Evolutionary conservation across 2,329 filamentous ascomycete species (phyloP), one percentile per base, ranked within the genome.

Genomic region (Fusarium aywerte): DNA sequence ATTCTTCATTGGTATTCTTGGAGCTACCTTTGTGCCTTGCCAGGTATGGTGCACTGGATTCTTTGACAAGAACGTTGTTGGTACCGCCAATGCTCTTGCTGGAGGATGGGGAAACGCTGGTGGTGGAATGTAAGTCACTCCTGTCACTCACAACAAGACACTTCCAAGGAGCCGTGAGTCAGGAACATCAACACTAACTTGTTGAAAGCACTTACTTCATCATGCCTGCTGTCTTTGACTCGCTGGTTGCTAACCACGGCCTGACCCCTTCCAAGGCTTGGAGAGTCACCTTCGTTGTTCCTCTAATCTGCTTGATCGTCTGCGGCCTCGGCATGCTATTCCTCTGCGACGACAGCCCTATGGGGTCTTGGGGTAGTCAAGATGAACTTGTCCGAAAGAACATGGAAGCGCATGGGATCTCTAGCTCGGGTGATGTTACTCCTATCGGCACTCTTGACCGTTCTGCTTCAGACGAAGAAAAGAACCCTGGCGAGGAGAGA

Each of bases 31-130:
- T 72, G 92, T 95, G 1, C 92, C 92, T 13, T 97, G 93, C 77
- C 93, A 96, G 76, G 94, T 97, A 8, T 97, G 93, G 92, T 92
- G 90, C 11, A 97, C 93, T 0, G 92, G 90, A 0, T 97, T 97
- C 83, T 97, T 93, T 76, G 93, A 97, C 80, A 96, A 94, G 81
- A 96, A 94, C 73, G 85, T 97, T 25, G 91, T 97, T 18, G 94
- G 94, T 45, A 94, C 92, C 7, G 92, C 93, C 63, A 97, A 97
- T 75, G 91, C 92, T 4, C 80, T 97, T 18, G 90, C 93, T 2
- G 94, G 89, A 39, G 94, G 94, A 15, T 90, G 92, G 81, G 94
- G 93, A 50, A 97, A 97, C 72, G 87, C 92, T 25, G 93, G 94
- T 59, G 94, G 93, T 66, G 94, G 94, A 56, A 91, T 97, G 65